Conservation (phyloP, 2,329 filamentous ascomycete genomes). For the Endocalyx cinctus region DNA sequence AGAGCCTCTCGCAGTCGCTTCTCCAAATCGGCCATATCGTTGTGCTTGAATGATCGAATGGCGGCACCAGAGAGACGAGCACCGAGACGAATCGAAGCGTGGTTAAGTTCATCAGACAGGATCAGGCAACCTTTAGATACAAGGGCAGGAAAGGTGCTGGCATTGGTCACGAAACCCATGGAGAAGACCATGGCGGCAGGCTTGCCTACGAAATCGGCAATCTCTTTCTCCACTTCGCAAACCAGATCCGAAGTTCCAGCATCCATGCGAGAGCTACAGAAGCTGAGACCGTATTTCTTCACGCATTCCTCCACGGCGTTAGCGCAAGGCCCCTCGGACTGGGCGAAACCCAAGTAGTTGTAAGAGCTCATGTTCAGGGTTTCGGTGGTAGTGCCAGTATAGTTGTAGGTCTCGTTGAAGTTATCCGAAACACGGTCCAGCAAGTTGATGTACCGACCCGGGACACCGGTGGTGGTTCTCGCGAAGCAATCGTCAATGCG, state of each 20-base stretch:
- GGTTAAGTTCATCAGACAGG: slow-evolving; percentile 95
- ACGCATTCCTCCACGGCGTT: slow-evolving; percentile 85
- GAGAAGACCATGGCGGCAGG: slow-evolving; percentile 94
- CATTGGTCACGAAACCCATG: slow-evolving; percentile 98
- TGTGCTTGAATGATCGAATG: slow-evolving; percentile 96
- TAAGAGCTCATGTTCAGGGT: slow-evolving; percentile 99
- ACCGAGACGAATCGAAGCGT: slow-evolving; percentile 94
- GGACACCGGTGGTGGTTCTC: slow-evolving; percentile 86
- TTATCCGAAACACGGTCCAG: slow-evolving; percentile 88
- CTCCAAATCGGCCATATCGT: slow-evolving; percentile 88
- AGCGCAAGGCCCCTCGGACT: slow-evolving; percentile 94
- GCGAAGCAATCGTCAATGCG: slow-evolving; percentile 97
- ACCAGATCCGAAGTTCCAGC: slow-evolving; percentile 83
- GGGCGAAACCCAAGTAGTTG: slow-evolving; percentile 97
- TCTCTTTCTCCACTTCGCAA: slow-evolving; percentile 80
- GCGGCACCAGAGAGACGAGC: slow-evolving; percentile 91
- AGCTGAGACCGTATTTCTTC: slow-evolving; percentile 78
- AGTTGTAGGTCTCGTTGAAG: slow-evolving; percentile 84
- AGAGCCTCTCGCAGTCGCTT: slow-evolving; percentile 84
- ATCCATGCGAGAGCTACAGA: slow-evolving; percentile 77
- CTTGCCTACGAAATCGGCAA: slow-evolving; percentile 92
- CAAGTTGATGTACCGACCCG: slow-evolving; percentile 87
- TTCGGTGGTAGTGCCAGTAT: slow-evolving; percentile 86
- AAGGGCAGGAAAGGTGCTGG: slow-evolving; percentile 85
- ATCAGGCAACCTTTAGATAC: slow-evolving; percentile 91